Conservation (phyloP, 2,329 filamentous ascomycete genomes). For the Sclerotinia trifoliorum region DNA sequence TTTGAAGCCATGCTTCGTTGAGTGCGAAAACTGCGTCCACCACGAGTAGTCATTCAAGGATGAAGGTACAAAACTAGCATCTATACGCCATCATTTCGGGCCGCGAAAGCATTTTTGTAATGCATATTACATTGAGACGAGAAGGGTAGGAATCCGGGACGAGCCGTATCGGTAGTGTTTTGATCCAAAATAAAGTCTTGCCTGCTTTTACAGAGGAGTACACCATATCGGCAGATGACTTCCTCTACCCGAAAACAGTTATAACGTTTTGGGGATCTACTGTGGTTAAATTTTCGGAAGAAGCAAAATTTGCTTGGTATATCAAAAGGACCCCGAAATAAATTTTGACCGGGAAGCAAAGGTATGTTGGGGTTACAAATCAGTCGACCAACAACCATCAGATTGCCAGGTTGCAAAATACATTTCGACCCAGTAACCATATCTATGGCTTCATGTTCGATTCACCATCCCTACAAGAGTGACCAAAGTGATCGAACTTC, state of each 20-base stretch:
- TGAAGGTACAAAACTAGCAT: slow-evolving; percentile 23
- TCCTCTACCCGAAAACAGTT: neutral
- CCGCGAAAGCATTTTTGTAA: slow-evolving; percentile 15
- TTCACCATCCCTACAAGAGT: neutral
- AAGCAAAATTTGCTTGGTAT: neutral
- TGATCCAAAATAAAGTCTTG: neutral
- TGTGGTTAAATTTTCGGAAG: neutral
- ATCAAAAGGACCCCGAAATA: neutral
- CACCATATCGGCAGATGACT: neutral
- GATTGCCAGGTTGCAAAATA: neutral
- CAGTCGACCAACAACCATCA: neutral
- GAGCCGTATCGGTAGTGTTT: neutral
- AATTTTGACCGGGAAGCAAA: neutral
- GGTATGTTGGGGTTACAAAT: neutral
- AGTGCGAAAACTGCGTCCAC: slow-evolving; percentile 27
- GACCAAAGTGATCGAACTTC: neutral
- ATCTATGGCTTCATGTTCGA: neutral
- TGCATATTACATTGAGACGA: neutral
- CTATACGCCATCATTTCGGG: slow-evolving; percentile 24
- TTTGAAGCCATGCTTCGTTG: slow-evolving; percentile 27
- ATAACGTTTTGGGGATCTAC: neutral
- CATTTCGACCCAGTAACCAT: neutral
- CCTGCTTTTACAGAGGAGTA: neutral
- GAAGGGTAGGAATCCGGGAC: neutral
- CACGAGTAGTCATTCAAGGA: slow-evolving; percentile 25